Conservation (phyloP, 345 rosid species). For the Populus simonii region DNA sequence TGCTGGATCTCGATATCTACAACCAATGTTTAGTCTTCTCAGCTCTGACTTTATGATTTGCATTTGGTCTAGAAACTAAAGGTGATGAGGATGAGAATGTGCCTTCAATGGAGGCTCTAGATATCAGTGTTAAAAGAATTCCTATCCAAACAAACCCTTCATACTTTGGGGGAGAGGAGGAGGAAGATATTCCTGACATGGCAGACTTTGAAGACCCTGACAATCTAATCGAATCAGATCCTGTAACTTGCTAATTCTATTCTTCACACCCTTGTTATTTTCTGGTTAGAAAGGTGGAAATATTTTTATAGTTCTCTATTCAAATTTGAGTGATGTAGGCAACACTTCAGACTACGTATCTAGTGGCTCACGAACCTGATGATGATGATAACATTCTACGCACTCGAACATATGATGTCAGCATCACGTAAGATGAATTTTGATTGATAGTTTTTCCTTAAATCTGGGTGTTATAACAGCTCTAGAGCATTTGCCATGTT, state of each 20-base stretch:
- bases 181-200: slow-evolving; percentile 94
- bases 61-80: slow-evolving; percentile 44
- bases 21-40: slow-evolving; percentile 1
- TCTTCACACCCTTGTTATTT: not conserved
- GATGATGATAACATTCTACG: slow-evolving; percentile 86
- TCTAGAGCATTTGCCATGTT: not conserved
- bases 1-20: not conserved
- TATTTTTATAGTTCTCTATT: not conserved
- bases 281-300: not conserved
- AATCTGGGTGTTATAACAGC: not conserved
- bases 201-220: slow-evolving; percentile 78
- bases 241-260: slow-evolving; percentile 38
- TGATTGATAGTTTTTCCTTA: not conserved
- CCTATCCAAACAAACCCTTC: slow-evolving; percentile 65
- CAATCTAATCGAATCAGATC: slow-evolving; percentile 67
- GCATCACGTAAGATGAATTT: slow-evolving; percentile 75
- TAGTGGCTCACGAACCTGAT: slow-evolving; percentile 85
- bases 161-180: slow-evolving; percentile 80
- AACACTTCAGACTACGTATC: slow-evolving; percentile 66
- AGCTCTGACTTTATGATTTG: not conserved
- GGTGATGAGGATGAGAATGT: slow-evolving; percentile 69
- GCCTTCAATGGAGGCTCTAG: slow-evolving; percentile 86
- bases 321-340: slow-evolving; percentile 47
- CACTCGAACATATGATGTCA: slow-evolving; percentile 95
- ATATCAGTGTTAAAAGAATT: slow-evolving; percentile 45